These are phyloP conservation scores for Setomelanomma holmii DNA, from an alignment of 2,329 filamentous ascomycete genomes.

Conservation along the genomic window DNA sequence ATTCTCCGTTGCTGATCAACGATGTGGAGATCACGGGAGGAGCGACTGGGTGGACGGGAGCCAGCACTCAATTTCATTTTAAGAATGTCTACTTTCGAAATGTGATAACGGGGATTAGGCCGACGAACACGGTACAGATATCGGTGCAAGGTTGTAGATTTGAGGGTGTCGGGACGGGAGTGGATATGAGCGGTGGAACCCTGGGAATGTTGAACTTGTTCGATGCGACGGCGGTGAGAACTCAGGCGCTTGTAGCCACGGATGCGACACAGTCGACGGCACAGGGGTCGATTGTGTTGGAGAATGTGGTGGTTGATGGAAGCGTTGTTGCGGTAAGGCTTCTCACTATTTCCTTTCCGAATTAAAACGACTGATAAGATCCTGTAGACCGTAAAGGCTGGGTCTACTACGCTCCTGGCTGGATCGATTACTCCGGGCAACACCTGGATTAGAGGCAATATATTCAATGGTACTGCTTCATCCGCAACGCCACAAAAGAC, in stretches of 20 bases:
- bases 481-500: background rate
- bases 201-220: background rate
- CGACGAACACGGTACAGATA: background rate
- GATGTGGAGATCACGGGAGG: background rate
- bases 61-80: background rate
- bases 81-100: background rate
- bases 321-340: background rate
- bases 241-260: background rate
- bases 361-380: background rate
- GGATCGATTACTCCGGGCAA: background rate
- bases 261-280: background rate
- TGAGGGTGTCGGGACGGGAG: background rate
- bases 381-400: background rate
- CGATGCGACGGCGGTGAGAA: background rate
- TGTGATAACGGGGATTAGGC: background rate
- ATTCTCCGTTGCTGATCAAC: background rate
- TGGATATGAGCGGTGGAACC: background rate
- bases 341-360: background rate
- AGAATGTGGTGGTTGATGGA: background rate
- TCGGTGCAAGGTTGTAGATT: background rate
- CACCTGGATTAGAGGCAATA: background rate
- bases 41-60: background rate
- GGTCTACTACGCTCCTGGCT: background rate
- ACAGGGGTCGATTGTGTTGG: background rate
- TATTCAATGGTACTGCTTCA: background rate